phyloP scores from a whole-genome alignment of 2,329 filamentous ascomycete genomes.

The Amphichorda felina region DNA sequence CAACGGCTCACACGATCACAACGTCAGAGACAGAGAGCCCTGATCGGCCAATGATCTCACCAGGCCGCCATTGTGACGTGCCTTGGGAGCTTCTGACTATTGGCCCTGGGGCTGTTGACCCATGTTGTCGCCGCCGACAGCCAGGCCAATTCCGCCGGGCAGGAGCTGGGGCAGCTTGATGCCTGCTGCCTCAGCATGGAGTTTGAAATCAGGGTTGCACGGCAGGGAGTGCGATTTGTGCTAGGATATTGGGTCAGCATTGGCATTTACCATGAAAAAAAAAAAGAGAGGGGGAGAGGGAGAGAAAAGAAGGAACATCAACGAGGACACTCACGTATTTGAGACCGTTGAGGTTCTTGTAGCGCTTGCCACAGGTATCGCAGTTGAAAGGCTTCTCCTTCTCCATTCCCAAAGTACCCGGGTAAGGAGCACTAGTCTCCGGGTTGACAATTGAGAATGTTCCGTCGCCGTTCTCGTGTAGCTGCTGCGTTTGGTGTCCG shows the following conservation, averaged over 20 bases:
- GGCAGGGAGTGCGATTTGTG: conserved; percentile 75
- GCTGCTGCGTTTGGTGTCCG: conserved; percentile 90
- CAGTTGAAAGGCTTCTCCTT: conserved; percentile 99
- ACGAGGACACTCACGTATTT: conserved; percentile 82
- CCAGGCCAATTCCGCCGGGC: conserved; percentile 33
- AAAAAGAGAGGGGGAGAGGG: no score
- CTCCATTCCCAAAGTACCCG: conserved; percentile 97
- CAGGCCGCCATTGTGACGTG: no score
- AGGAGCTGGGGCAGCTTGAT: conserved; percentile 23
- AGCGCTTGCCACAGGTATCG: conserved; percentile 92
- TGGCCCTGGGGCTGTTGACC: conserved; percentile 1
- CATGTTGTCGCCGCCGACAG: conserved; percentile 8
- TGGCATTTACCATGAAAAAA: no score
- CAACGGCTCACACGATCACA: no score
- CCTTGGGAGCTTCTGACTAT: no score
- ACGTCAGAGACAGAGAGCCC: no score
- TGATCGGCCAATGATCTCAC: no score
- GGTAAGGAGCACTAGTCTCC: conserved; percentile 86
- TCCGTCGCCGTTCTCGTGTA: conserved; percentile 93
- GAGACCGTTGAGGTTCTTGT: conserved; percentile 96
- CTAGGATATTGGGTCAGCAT: conserved; percentile 20
- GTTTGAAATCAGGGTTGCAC: conserved; percentile 71
- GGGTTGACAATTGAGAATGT: conserved; percentile 98
- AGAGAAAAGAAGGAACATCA: no score
- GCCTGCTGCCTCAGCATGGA: conserved; percentile 29